phyloP scores from a whole-genome alignment of 208 protist genomes.

The Acanthamoeba rhysodes region DNA sequence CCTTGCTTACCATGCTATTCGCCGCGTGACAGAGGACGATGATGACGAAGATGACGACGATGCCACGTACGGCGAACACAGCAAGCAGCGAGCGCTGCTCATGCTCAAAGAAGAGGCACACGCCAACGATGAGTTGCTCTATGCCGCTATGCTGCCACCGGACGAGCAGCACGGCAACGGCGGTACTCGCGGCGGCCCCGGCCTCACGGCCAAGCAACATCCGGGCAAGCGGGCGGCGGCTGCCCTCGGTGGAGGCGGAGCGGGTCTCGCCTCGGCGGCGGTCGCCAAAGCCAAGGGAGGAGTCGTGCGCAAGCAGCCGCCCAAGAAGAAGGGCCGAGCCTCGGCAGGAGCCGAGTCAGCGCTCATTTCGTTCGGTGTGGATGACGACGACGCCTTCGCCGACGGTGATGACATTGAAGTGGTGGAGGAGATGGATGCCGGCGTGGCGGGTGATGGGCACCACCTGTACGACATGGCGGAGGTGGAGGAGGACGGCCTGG shows the following conservation, averaged over 20 bases:
- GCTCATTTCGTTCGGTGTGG: neutral
- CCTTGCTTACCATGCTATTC: neutral
- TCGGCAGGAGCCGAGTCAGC: neutral
- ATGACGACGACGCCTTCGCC: neutral
- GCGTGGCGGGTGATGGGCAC: neutral
- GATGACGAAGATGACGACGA: slow-evolving; percentile 6
- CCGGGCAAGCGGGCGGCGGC: neutral
- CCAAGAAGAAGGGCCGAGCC: neutral
- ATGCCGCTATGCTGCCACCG: neutral
- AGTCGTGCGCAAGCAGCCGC: neutral
- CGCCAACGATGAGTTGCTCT: neutral
- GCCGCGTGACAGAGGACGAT: neutral
- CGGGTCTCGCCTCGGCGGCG: neutral
- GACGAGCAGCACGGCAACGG: neutral
- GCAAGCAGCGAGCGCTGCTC: neutral
- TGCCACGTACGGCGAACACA: slow-evolving; percentile 9
- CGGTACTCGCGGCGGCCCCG: neutral
- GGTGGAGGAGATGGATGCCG: slow-evolving; percentile 3
- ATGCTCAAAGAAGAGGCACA: neutral
- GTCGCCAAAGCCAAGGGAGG: neutral
- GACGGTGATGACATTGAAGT: neutral
- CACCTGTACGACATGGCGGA: no score
- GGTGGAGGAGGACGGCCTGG: no score
- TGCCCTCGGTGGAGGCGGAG: neutral
- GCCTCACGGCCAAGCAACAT: neutral